A percentile compares a stretch with the other conserved stretches of the same genome.
Evolutionary conservation across 441 rosid species (phyloP).

Genomic region (Breynia disticha): DNA sequence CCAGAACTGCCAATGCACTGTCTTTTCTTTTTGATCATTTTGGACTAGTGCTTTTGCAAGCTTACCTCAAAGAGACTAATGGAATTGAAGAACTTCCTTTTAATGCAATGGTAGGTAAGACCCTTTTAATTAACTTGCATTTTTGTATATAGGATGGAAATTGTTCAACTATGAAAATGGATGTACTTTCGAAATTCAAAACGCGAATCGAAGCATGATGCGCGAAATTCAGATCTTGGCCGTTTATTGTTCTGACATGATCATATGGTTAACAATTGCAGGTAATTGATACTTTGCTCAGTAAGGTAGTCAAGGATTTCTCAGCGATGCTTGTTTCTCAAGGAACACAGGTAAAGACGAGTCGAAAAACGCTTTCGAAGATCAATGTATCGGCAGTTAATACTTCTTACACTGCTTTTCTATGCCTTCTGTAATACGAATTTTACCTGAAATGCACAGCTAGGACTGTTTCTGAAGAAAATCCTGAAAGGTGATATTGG

Average conservation of each 20-base stretch:
- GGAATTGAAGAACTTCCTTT: slow-evolving; percentile 62
- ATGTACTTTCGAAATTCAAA: too few relatives aligned
- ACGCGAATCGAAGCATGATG: neutral
- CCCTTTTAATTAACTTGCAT: slow-evolving; percentile 13
- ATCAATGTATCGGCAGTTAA: neutral
- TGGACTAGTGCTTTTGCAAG: slow-evolving; percentile 67
- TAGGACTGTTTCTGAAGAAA: slow-evolving; percentile 68
- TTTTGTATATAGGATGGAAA: neutral
- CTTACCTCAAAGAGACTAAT: slow-evolving; percentile 60
- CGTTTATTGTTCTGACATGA: slow-evolving; percentile 6
- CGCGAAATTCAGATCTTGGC: slow-evolving; percentile 3
- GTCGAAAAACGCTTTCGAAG: neutral
- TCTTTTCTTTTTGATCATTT: slow-evolving; percentile 84
- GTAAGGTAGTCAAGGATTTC: slow-evolving; percentile 85
- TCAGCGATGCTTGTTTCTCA: slow-evolving; percentile 78
- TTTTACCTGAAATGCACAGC: slow-evolving; percentile 28
- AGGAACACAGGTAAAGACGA: slow-evolving; percentile 59
- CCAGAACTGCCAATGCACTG: slow-evolving; percentile 56
- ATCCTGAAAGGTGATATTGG: slow-evolving; percentile 55
- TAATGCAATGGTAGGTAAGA: slow-evolving; percentile 95
- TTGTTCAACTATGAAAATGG: too few relatives aligned
- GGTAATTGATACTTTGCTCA: slow-evolving; percentile 80
- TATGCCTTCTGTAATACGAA: neutral
- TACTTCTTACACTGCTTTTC: neutral
- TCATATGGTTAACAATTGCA: slow-evolving; percentile 21